Conservation (phyloP, 805 yeast species). For the Sugiyamaella marilandica region DNA sequence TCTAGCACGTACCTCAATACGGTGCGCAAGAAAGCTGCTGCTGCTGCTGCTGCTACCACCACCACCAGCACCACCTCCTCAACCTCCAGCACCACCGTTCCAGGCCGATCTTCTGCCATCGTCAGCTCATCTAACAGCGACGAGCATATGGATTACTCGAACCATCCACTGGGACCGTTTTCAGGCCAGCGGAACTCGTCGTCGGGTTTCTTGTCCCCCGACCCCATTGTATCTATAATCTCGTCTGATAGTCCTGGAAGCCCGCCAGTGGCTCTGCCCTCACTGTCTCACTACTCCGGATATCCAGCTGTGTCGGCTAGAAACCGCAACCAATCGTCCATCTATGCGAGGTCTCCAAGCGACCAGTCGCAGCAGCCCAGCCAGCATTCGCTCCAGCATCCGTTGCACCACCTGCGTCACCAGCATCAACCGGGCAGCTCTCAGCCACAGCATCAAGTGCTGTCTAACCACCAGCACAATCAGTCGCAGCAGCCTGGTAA, state of each 20-base stretch:
- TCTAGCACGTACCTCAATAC: slow-evolving; percentile 19
- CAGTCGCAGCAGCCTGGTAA: background rate
- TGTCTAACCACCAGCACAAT: too few species aligned
- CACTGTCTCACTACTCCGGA: slow-evolving; percentile 5
- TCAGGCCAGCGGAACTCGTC: background rate
- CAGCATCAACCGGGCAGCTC: too few species aligned
- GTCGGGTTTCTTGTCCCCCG: background rate
- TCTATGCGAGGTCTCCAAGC: background rate
- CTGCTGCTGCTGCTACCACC: slow-evolving; percentile 10
- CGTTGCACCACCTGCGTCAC: background rate
- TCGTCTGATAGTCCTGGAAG: background rate
- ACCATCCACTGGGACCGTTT: background rate
- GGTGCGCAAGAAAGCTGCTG: slow-evolving; percentile 11
- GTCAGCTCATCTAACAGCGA: background rate
- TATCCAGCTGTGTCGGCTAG: background rate
- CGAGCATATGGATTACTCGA: background rate
- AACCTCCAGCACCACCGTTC: background rate
- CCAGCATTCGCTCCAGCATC: slow-evolving; percentile 3
- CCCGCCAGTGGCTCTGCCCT: slow-evolving; percentile 1
- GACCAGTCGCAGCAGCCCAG: background rate
- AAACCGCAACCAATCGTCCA: background rate
- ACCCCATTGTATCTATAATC: slow-evolving; percentile 2
- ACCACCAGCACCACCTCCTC: background rate
- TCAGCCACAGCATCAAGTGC: background rate
- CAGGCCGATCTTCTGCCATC: background rate